Conservation (phyloP, 2,329 filamentous ascomycete species). For the Fusarium sp. region DNA sequence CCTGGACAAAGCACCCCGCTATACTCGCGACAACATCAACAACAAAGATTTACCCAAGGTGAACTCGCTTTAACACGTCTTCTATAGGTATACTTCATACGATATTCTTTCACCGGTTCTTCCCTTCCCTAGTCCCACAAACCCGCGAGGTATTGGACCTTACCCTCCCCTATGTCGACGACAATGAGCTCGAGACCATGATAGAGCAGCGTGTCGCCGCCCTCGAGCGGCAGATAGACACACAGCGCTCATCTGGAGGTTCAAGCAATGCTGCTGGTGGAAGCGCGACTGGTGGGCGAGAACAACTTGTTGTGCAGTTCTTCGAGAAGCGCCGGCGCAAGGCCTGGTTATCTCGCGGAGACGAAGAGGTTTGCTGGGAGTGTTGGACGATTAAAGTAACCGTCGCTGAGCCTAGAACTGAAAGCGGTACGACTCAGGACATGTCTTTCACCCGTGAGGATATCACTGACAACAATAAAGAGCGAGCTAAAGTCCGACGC, state of each 20-base stretch:
- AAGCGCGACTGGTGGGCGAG: conserved; percentile 68
- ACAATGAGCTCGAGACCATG: conserved; percentile 90
- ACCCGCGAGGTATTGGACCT: conserved; percentile 92
- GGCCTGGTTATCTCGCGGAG: conserved; percentile 80
- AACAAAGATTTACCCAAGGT: not conserved
- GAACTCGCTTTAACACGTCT: not conserved
- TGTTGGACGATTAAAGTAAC: conserved; percentile 94
- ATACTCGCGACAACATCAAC: conserved; percentile 24
- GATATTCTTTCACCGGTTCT: conserved; percentile 99
- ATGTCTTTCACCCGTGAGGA: not conserved
- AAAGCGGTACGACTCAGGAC: conserved; percentile 74
- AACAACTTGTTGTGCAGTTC: conserved; percentile 88
- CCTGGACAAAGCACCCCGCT: conserved; percentile 39
- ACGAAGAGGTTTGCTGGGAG: conserved; percentile 98
- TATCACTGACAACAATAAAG: conserved; percentile 57
- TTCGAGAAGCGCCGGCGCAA: conserved; percentile 92
- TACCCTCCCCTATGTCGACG: conserved; percentile 88
- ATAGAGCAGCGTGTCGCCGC: conserved; percentile 88
- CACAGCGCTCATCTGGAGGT: conserved; percentile 60
- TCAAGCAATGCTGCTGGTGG: conserved; percentile 21
- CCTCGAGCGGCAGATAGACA: conserved; percentile 81
- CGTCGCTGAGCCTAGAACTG: conserved; percentile 88
- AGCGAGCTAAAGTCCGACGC: conserved; percentile 86
- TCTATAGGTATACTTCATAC: conserved; percentile 86
- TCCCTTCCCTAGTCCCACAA: conserved; percentile 83